Conservation (phyloP, 1,139 yeast genomes). For the Blastobotrys serpentis region DNA sequence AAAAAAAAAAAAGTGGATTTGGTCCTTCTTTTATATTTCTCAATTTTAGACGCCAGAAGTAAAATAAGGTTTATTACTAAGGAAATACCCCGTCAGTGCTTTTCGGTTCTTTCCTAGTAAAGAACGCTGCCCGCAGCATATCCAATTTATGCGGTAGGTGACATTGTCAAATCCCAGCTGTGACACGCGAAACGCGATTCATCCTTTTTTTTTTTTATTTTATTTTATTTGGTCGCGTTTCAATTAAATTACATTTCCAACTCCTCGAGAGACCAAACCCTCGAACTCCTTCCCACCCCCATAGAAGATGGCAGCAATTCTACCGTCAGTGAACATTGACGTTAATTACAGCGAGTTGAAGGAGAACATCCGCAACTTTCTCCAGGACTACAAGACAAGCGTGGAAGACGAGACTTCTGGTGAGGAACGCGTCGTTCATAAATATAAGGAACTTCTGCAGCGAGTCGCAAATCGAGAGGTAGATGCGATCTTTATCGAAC, state of each 20-base stretch:
- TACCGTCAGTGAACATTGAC: slow-evolving; percentile 55
- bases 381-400: slow-evolving; percentile 30
- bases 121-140: background rate
- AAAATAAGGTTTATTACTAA: no score
- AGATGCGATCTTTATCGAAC: slow-evolving; percentile 65
- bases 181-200: slow-evolving; percentile 13
- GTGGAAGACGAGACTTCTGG: slow-evolving; percentile 21
- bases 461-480: slow-evolving; percentile 79
- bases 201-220: slow-evolving; percentile 9
- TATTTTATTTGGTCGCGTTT: background rate
- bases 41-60: no score
- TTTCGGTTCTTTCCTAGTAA: background rate
- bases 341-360: slow-evolving; percentile 53
- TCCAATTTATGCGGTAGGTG: no score
- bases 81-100: background rate
- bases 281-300: background rate
- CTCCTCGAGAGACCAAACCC: background rate
- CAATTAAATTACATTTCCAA: background rate
- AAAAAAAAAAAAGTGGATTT: no score
- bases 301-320: slow-evolving; percentile 25
- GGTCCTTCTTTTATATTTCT: no score
- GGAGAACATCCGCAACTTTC: slow-evolving; percentile 27
- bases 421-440: slow-evolving; percentile 32
- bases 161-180: no score
- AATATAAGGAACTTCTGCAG: slow-evolving; percentile 75